Evolutionary conservation across 1,139 yeast genomes (phyloP).

Genomic region (Zygosaccharomyces pseudobailii): DNA sequence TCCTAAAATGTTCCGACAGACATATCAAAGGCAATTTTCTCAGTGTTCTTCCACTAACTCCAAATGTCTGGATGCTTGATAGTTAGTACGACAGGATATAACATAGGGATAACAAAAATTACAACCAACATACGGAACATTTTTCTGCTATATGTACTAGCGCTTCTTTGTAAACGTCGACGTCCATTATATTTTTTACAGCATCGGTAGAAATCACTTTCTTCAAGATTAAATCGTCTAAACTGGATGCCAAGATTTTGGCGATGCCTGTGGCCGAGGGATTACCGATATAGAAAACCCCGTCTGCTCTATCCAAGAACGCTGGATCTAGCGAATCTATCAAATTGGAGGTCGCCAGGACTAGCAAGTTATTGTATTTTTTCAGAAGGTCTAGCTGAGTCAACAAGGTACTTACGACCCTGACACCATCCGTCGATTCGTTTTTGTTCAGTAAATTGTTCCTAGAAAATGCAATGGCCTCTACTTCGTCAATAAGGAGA

Average conservation of each 20-base stretch:
- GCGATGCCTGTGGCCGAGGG: constrained; percentile 31
- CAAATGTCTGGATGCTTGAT: constrained; percentile 14
- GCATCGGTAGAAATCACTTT: constrained; percentile 13
- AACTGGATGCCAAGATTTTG: constrained; percentile 25
- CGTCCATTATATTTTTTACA: constrained; percentile 1
- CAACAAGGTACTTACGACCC: constrained; percentile 39
- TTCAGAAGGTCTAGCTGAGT: constrained; percentile 37
- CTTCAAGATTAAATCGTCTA: constrained; percentile 20
- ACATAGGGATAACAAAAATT: background rate
- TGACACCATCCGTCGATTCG: constrained; percentile 38
- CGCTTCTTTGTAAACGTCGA: constrained; percentile 11
- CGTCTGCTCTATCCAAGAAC: constrained; percentile 38
- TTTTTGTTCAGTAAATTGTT: constrained; percentile 32
- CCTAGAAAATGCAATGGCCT: constrained; percentile 39
- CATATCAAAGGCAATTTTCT: constrained; percentile 29
- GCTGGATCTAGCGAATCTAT: constrained; percentile 35
- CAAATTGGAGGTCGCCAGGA: constrained; percentile 38
- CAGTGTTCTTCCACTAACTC: constrained; percentile 30
- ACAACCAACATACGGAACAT: constrained; percentile 26
- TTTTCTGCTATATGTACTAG: constrained; percentile 17
- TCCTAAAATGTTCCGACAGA: constrained; percentile 26
- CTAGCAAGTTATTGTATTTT: constrained; percentile 31
- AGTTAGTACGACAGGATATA: constrained; percentile 11
- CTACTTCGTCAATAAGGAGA: constrained; percentile 40
- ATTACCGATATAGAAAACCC: constrained; percentile 29